These are phyloP conservation scores for Cercospora citrullina DNA, from an alignment of 2,329 filamentous ascomycete species.

Conservation along the genomic window DNA sequence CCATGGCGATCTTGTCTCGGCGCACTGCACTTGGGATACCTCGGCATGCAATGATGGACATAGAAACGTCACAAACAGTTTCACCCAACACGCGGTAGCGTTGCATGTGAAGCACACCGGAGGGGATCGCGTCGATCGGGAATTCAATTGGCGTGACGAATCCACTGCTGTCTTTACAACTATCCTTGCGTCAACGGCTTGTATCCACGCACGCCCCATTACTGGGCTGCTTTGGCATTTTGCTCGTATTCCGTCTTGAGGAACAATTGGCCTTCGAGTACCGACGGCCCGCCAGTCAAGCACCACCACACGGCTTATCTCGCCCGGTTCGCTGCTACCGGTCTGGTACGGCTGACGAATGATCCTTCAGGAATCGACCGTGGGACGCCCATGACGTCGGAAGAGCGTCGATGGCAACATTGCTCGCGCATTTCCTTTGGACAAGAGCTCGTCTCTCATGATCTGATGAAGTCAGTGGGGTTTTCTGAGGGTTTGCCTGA, in stretches of 20 bases:
- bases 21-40: background rate
- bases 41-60: background rate
- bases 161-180: background rate
- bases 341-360: background rate
- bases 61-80: background rate
- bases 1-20: background rate
- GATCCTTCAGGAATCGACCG: background rate
- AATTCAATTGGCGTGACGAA: background rate
- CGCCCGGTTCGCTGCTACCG: background rate
- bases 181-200: background rate
- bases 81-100: background rate
- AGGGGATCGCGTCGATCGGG: background rate
- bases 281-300: background rate
- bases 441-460: background rate
- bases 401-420: background rate
- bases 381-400: background rate
- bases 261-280: background rate
- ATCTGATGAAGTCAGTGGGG: background rate
- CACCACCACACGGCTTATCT: background rate
- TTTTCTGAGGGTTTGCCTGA: background rate
- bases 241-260: background rate
- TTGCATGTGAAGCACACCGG: background rate
- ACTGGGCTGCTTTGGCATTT: background rate
- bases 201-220: background rate
- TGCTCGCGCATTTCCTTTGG: background rate